Conservation (phyloP, 305 asterid genomes). For the Withania somnifera region DNA sequence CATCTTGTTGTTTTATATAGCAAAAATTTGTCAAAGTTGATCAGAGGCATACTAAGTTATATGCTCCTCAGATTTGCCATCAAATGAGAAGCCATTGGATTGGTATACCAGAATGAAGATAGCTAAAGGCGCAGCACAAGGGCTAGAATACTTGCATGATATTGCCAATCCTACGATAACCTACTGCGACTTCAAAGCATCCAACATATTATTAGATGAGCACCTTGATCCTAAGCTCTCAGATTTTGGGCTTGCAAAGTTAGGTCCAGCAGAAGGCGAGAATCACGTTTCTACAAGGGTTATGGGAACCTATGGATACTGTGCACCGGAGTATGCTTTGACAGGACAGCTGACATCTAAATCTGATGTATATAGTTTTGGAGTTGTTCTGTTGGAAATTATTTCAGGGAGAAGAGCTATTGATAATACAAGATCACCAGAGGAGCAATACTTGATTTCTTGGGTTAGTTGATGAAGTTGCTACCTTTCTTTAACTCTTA, state of each 20-base stretch:
- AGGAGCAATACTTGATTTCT: slow-evolving; percentile 68
- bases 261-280: slow-evolving; percentile 52
- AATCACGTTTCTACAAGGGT: slow-evolving; percentile 65
- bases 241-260: slow-evolving; percentile 73
- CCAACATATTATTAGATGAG: slow-evolving; percentile 60
- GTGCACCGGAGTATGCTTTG: slow-evolving; percentile 83
- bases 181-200: slow-evolving; percentile 68
- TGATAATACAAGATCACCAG: slow-evolving; percentile 52
- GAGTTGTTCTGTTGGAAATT: slow-evolving; percentile 74
- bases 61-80: slow-evolving; percentile 31
- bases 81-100: slow-evolving; percentile 40
- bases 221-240: slow-evolving; percentile 60
- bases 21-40: background rate
- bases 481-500: background rate
- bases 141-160: slow-evolving; percentile 82
- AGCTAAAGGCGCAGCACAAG: slow-evolving; percentile 75
- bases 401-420: slow-evolving; percentile 77
- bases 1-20: background rate
- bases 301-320: slow-evolving; percentile 84
- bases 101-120: slow-evolving; percentile 78
- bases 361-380: slow-evolving; percentile 83
- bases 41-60: background rate
- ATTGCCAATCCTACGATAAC: slow-evolving; percentile 56
- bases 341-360: slow-evolving; percentile 61
- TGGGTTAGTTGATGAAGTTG: slow-evolving; percentile 51